A percentile compares a stretch with the other conserved stretches of the same genome.
Conservation (phyloP, 1,139 yeast genomes). For the Pichia sp. region DNA sequence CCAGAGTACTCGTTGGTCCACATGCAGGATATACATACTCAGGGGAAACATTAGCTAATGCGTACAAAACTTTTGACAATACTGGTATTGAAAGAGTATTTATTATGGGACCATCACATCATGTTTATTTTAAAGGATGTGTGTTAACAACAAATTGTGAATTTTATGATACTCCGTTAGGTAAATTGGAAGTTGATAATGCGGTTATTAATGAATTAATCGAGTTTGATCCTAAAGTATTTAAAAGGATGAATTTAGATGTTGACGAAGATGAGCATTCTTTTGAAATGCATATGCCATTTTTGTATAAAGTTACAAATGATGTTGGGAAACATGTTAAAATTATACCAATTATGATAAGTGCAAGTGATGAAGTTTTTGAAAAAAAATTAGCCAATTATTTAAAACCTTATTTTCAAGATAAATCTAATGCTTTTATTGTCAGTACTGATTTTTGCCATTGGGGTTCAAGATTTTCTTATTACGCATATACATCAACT, state of each 20-base stretch:
- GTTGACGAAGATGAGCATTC: slow-evolving; percentile 87
- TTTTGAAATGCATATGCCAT: slow-evolving; percentile 92
- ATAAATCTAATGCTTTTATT: slow-evolving; percentile 61
- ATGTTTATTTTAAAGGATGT: slow-evolving; percentile 63
- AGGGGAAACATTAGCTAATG: slow-evolving; percentile 70
- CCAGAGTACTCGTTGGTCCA: slow-evolving; percentile 56
- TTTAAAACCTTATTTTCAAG: slow-evolving; percentile 49
- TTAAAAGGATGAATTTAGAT: slow-evolving; percentile 50
- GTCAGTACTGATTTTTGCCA: slow-evolving; percentile 93
- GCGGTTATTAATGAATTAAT: slow-evolving; percentile 36
- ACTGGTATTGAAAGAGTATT: slow-evolving; percentile 56
- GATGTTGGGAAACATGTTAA: slow-evolving; percentile 36
- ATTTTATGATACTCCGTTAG: slow-evolving; percentile 74
- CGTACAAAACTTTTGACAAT: slow-evolving; percentile 68
- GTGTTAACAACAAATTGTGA: slow-evolving; percentile 53
- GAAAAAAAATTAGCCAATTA: slow-evolving; percentile 42
- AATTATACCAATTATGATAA: slow-evolving; percentile 77
- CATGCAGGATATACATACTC: slow-evolving; percentile 93
- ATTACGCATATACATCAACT: slow-evolving; percentile 49
- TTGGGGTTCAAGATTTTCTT: slow-evolving; percentile 84
- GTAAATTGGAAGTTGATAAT: slow-evolving; percentile 61
- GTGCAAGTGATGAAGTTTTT: slow-evolving; percentile 47
- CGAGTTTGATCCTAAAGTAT: slow-evolving; percentile 31
- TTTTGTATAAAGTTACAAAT: slow-evolving; percentile 45
- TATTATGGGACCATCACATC: slow-evolving; percentile 90